Base-by-base conservation (phyloP, 768 basidiomycete species). In the Mycena chlorophos region DNA sequence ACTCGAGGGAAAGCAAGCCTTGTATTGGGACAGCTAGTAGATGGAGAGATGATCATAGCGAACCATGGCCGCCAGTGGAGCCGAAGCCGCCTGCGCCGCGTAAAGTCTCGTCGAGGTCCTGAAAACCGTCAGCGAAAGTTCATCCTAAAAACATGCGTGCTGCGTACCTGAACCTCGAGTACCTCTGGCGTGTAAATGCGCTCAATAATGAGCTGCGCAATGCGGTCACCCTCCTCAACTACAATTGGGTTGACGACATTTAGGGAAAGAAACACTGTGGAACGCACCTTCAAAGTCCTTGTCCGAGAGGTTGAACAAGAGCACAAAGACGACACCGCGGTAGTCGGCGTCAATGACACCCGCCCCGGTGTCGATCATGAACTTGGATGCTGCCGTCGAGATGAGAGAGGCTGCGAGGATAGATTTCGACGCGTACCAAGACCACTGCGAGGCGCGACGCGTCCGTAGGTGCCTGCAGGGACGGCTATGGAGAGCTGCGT, bases 341-440 rank as follows among this genome's bases (percentile, higher is more conserved):
- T 99, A 98, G 70, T 99, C 97, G 5, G 93, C 91, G 60, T 99
- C 97, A 49, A 99, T 83, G 5, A 99, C 97, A 20, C 96, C 97
- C 12, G 97, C 97, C 1, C 97, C 97, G 0, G 96, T 98, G 67
- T 95, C 91, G 55, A 98, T 98, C 86, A 93, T 94, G 70, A 92
- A 94, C 68, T 99, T 99, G 16, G 91, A 90, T 19, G 97, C 97
- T 97, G 59, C 19, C 13, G 14, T 12, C n/a, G 22, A 16, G 10
- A 14, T 14, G 27, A 58, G 30, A 39, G 42, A 22, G 19, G 38
- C 26, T 56, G 26, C 46, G 25, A 50, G 17, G 19, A 37, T 23
- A 3, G 13, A 27, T 23, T 5, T 17, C 37, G 20, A 38, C 5
- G 71, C 88, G 50, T 56, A 97, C 96, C 96, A 25, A 98, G 85